phyloP scores from a whole-genome alignment of 169 alveolate species.

The Cryptosporidium meleagridis region DNA sequence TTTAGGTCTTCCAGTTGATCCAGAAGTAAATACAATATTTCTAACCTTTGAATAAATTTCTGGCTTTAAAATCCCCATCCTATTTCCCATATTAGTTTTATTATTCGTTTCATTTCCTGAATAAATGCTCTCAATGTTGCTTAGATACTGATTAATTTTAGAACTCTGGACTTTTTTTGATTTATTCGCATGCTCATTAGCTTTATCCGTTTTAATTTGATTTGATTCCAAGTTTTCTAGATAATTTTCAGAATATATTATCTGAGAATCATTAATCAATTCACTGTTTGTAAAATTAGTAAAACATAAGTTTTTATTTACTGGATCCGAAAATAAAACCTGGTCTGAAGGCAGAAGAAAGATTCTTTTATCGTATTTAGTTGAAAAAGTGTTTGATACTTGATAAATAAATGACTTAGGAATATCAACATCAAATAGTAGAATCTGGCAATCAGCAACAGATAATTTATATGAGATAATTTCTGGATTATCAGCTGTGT shows the following conservation, averaged over 20 bases:
- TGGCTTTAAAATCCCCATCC: not conserved
- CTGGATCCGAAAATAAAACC: not conserved
- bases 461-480: slow-evolving; percentile 34
- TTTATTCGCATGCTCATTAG: not conserved
- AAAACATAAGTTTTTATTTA: not conserved
- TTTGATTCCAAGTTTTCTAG: not conserved
- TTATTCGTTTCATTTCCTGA: not conserved
- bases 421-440: slow-evolving; percentile 30
- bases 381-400: not conserved
- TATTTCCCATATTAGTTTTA: not conserved
- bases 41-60: slow-evolving; percentile 5
- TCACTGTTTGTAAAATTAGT: not conserved
- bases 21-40: slow-evolving; percentile 77
- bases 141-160: not conserved
- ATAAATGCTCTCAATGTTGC: not conserved
- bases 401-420: slow-evolving; percentile 9
- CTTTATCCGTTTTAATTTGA: not conserved
- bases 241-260: not conserved
- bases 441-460: slow-evolving; percentile 10
- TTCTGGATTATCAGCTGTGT: slow-evolving; percentile 31
- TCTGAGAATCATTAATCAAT: not conserved
- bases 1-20: slow-evolving; percentile 78
- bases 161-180: not conserved
- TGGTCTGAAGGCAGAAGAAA: not conserved
- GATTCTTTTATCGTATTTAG: not conserved